Percentiles rank a stretch among this genome's conserved stretches.
Evolutionary conservation across 495 filamentous ascomycete species (phyloP).

Genomic region (Aspergillus sparsus): DNA sequence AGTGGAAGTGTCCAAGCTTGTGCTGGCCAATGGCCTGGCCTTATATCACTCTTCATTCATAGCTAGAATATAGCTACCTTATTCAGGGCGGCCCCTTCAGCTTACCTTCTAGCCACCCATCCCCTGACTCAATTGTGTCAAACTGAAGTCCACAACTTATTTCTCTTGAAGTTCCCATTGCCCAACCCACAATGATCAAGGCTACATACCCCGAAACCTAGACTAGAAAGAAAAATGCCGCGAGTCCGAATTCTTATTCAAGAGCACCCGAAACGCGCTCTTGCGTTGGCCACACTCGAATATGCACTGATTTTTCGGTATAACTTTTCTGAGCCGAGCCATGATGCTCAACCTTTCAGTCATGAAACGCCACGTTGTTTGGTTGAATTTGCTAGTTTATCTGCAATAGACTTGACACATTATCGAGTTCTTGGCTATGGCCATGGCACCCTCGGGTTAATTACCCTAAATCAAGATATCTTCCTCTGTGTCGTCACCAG

Average conservation of each 20-base stretch:
- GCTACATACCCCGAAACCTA: not conserved
- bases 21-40: no score
- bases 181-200: no score
- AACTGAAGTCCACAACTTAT: no score
- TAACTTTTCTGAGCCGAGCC: slow-evolving; percentile 55
- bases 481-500: slow-evolving; percentile 90
- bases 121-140: no score
- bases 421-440: slow-evolving; percentile 77
- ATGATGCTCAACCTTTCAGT: slow-evolving; percentile 22
- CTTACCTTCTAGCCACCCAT: no score
- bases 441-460: slow-evolving; percentile 85
- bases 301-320: slow-evolving; percentile 84
- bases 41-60: no score
- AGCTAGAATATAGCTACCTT: no score
- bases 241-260: slow-evolving; percentile 43
- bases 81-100: no score
- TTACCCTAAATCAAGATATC: slow-evolving; percentile 80
- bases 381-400: slow-evolving; percentile 76
- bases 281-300: slow-evolving; percentile 75
- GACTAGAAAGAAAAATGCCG: slow-evolving; percentile 34
- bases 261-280: slow-evolving; percentile 80
- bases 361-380: slow-evolving; percentile 69
- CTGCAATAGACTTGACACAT: slow-evolving; percentile 65
- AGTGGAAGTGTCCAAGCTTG: no score
- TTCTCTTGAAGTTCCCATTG: no score